A percentile compares a stretch with the other conserved stretches of the same genome.
Evolutionary conservation across 768 basidiomycete genomes (phyloP).

Genomic region (Russula earlei): DNA sequence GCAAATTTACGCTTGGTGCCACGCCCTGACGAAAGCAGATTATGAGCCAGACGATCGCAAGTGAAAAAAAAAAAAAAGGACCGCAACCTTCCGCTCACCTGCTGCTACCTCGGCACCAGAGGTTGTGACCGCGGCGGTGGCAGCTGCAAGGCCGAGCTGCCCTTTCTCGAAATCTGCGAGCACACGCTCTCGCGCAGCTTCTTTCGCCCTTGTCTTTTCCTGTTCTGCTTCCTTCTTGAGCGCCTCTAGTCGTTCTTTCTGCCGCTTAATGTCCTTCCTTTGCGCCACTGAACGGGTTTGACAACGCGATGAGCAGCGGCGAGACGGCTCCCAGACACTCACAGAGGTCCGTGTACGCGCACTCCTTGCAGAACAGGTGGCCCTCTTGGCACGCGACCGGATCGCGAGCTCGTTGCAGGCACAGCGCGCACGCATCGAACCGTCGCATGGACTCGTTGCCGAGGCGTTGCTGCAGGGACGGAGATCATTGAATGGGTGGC

Average conservation of each 20-base stretch:
- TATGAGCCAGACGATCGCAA: neutral
- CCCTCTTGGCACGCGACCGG: conserved; percentile 79
- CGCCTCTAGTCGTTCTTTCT: conserved; percentile 68
- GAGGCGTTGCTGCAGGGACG: conserved; percentile 50
- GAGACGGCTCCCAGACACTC: conserved; percentile 25
- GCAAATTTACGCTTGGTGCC: conserved; percentile 80
- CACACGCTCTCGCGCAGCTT: conserved; percentile 81
- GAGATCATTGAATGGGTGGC: neutral
- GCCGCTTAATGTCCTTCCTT: conserved; percentile 88
- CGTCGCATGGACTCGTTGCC: conserved; percentile 90
- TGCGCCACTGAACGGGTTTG: conserved; percentile 53
- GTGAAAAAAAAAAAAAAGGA: neutral
- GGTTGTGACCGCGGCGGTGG: conserved; percentile 32
- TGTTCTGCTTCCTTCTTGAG: conserved; percentile 73
- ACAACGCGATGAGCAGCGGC: neutral
- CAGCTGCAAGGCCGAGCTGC: conserved; percentile 57
- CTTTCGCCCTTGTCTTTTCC: conserved; percentile 57
- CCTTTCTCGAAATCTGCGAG: conserved; percentile 83
- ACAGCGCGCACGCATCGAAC: conserved; percentile 87
- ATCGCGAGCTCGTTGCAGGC: conserved; percentile 73
- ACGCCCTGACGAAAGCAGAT: conserved; percentile 31
- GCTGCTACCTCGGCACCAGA: conserved; percentile 31
- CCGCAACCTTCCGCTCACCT: conserved; percentile 28
- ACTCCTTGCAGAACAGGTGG: conserved; percentile 95
- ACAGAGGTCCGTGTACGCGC: conserved; percentile 79